Conservation (phyloP, 2,329 filamentous ascomycete species). For the Nigrospora oryzae region DNA sequence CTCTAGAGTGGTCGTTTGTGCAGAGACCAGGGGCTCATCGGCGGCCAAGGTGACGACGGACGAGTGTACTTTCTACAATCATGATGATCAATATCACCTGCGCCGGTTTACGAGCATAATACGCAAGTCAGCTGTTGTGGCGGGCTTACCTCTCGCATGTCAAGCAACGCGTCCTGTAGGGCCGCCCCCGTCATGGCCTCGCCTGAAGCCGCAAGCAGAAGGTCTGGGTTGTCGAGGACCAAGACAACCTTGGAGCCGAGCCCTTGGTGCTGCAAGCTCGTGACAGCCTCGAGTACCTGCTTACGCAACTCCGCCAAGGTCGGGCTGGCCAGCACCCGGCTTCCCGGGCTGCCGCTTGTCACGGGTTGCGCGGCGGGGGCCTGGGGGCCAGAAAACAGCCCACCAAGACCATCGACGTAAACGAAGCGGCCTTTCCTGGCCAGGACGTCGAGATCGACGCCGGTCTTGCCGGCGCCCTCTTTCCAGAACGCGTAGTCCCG, state of each 20-base stretch:
- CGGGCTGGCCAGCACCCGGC: constrained; percentile 18
- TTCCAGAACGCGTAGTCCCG: constrained; percentile 73
- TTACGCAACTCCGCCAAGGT: constrained; percentile 26
- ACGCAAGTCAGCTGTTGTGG: no score
- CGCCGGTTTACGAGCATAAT: neutral
- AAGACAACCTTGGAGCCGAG: constrained; percentile 39
- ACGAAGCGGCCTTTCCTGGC: constrained; percentile 50
- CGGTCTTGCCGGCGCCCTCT: constrained; percentile 59
- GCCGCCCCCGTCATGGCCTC: constrained; percentile 32
- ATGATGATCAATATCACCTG: constrained; percentile 1
- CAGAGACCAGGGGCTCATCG: constrained; percentile 61
- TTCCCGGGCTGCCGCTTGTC: constrained; percentile 2
- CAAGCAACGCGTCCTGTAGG: constrained; percentile 49
- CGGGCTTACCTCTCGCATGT: constrained; percentile 51
- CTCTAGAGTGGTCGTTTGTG: constrained; percentile 57
- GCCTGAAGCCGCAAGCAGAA: constrained; percentile 51
- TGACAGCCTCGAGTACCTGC: constrained; percentile 30
- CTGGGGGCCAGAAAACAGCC: constrained; percentile 33
- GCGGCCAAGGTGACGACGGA: constrained; percentile 62
- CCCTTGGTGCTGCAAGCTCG: constrained; percentile 17
- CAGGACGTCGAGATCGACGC: constrained; percentile 60
- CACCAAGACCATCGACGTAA: constrained; percentile 68
- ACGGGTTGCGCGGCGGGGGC: constrained; percentile 7
- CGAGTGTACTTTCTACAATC: constrained; percentile 49
- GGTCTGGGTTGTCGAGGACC: constrained; percentile 58